Conservation (phyloP, 768 basidiomycete species). For the Neoboletus magnificus region DNA sequence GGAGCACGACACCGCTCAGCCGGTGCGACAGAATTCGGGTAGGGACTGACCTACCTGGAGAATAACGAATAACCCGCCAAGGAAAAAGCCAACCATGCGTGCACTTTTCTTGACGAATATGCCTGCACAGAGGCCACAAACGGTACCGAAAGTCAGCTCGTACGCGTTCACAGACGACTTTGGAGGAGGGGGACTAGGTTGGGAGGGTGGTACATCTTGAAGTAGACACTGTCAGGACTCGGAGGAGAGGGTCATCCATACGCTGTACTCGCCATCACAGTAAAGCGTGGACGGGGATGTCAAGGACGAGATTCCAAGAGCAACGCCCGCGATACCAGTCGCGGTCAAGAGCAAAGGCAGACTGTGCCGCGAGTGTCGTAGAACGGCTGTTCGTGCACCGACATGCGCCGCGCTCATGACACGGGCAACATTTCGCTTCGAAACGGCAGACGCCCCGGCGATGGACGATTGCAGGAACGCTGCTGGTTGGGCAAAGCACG, state of each 20-base stretch:
- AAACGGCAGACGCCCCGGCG: not conserved
- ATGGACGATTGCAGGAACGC: not conserved
- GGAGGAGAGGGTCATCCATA: not conserved
- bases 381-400: not conserved
- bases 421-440: slow-evolving; percentile 3
- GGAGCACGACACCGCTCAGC: slow-evolving; percentile 2
- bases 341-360: slow-evolving; percentile 25
- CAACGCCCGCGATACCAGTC: slow-evolving; percentile 39
- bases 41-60: slow-evolving; percentile 62
- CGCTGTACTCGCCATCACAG: slow-evolving; percentile 49
- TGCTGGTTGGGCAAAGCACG: slow-evolving; percentile 3
- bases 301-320: slow-evolving; percentile 43
- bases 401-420: not conserved
- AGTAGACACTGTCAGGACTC: slow-evolving; percentile 4
- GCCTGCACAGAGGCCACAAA: slow-evolving; percentile 84
- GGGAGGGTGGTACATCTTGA: slow-evolving; percentile 10
- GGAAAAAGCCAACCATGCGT: slow-evolving; percentile 72
- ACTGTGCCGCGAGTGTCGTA: slow-evolving; percentile 5
- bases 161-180: slow-evolving; percentile 73
- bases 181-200: slow-evolving; percentile 45
- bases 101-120: slow-evolving; percentile 96
- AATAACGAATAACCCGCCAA: slow-evolving; percentile 90
- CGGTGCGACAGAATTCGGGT: not conserved
- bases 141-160: slow-evolving; percentile 86
- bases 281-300: slow-evolving; percentile 35